These are phyloP conservation scores for Entonaema liquescens DNA, from an alignment of 495 filamentous ascomycete genomes.

Conservation along the genomic window DNA sequence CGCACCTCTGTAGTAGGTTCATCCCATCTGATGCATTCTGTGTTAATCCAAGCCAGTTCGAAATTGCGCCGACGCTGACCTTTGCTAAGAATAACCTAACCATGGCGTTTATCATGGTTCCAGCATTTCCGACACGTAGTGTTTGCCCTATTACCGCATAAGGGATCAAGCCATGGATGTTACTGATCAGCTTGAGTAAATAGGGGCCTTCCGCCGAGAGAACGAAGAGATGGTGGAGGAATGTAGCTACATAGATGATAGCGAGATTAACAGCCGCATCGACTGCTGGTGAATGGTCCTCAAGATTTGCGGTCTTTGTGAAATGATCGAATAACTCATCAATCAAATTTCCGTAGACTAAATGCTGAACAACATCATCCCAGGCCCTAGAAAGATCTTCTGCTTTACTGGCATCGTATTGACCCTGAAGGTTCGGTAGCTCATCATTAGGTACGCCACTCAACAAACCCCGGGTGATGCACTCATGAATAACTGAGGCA, in stretches of 20 bases:
- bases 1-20: constrained; percentile 71
- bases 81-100: constrained; percentile 70
- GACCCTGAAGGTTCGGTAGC: constrained; percentile 42
- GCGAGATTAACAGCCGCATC: constrained; percentile 67
- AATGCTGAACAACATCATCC: constrained; percentile 63
- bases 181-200: constrained; percentile 64
- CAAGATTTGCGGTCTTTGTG: constrained; percentile 61
- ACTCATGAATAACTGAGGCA: constrained; percentile 67
- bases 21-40: constrained; percentile 69
- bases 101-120: constrained; percentile 73
- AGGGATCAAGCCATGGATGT: constrained; percentile 66
- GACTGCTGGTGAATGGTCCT: constrained; percentile 63
- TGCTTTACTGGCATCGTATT: constrained; percentile 63
- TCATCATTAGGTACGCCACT: constrained; percentile 56
- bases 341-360: constrained; percentile 66
- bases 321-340: constrained; percentile 65
- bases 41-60: constrained; percentile 72
- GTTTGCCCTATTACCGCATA: constrained; percentile 69
- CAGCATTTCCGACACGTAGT: constrained; percentile 71
- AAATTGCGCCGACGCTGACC: constrained; percentile 66
- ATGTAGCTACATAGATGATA: constrained; percentile 66
- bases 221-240: constrained; percentile 69
- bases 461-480: constrained; percentile 64
- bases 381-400: constrained; percentile 64
- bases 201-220: constrained; percentile 70